These are phyloP conservation scores for Phialocephala subalpina DNA, from an alignment of 2,329 filamentous ascomycete genomes.

Conservation along the genomic window DNA sequence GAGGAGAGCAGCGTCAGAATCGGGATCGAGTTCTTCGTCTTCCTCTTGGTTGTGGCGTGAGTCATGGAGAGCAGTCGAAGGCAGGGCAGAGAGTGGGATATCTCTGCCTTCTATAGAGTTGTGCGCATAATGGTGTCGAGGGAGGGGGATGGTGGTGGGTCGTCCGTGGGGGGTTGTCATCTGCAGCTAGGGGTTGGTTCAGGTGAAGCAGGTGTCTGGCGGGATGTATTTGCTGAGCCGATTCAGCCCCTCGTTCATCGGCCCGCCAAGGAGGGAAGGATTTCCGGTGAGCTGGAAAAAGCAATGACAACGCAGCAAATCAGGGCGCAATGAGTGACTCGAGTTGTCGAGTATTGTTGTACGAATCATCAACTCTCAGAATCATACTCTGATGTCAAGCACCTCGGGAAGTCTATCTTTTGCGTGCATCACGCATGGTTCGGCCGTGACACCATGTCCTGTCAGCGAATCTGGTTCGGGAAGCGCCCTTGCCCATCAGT, in stretches of 20 bases:
- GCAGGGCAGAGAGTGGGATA: slow-evolving; percentile 35
- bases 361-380: no score
- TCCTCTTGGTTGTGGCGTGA: slow-evolving; percentile 24
- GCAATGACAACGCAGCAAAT: background rate
- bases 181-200: background rate
- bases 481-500: background rate
- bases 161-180: slow-evolving; percentile 20
- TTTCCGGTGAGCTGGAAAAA: background rate
- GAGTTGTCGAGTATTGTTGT: background rate
- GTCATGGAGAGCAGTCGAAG: slow-evolving; percentile 18
- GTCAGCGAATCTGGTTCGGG: background rate
- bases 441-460: background rate
- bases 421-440: background rate
- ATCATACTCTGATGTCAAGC: background rate
- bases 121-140: slow-evolving; percentile 3
- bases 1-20: slow-evolving; percentile 39
- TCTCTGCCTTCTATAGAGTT: slow-evolving; percentile 26
- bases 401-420: background rate
- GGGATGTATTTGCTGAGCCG: background rate
- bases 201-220: background rate
- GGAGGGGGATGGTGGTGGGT: background rate
- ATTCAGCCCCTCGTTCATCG: background rate
- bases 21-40: slow-evolving; percentile 39
- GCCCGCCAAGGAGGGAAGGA: background rate
- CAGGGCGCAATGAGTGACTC: background rate